Evolutionary conservation across 2,329 filamentous ascomycete species (phyloP).

Genomic region (Cercospora beticola): DNA sequence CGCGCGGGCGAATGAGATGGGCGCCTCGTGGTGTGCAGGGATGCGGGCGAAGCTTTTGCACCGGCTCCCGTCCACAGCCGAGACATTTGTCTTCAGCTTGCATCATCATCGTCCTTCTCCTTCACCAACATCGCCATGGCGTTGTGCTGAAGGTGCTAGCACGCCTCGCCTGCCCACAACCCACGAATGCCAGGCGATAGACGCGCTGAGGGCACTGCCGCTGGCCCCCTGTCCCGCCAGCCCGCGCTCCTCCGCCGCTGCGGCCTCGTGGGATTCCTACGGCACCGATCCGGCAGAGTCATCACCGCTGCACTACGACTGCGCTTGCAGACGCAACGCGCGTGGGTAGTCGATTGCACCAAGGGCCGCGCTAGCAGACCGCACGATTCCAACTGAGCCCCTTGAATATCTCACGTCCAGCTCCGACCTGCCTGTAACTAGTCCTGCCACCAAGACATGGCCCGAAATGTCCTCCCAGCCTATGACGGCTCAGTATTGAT

Average conservation of each 20-base stretch:
- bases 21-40: constrained; percentile 5
- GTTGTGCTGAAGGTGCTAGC: background rate
- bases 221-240: background rate
- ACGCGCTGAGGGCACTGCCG: background rate
- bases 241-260: background rate
- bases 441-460: background rate
- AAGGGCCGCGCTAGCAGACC: constrained; percentile 12
- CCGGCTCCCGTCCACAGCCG: background rate
- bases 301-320: background rate
- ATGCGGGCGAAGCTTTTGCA: constrained; percentile 2
- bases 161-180: background rate
- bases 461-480: background rate
- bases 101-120: constrained; percentile 1
- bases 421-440: background rate
- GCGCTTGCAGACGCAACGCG: background rate
- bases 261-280: background rate
- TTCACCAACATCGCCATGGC: background rate
- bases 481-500: background rate
- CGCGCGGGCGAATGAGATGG: background rate
- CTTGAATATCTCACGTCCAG: background rate
- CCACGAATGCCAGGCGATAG: constrained; percentile 3
- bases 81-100: constrained; percentile 4
- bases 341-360: background rate
- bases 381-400: constrained; percentile 6
- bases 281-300: constrained; percentile 15